A percentile compares a stretch with the other conserved stretches of the same genome.
Evolutionary conservation across 768 basidiomycete species (phyloP).

Genomic region (Mycena filopes): DNA sequence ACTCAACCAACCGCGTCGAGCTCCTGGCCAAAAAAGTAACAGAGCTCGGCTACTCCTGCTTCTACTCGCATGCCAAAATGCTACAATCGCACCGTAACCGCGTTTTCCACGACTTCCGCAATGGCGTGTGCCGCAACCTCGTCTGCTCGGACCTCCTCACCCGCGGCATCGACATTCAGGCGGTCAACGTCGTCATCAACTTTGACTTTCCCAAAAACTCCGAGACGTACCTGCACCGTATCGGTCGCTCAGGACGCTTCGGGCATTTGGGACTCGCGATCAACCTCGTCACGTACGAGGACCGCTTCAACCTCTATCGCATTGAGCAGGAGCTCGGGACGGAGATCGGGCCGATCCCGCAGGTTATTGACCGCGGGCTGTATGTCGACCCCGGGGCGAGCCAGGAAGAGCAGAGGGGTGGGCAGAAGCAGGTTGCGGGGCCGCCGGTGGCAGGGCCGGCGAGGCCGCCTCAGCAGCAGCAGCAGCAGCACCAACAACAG

Average conservation of each 20-base stretch:
- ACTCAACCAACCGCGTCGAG: conserved; percentile 99
- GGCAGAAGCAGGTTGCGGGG: conserved; percentile 38
- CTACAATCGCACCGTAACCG: conserved; percentile 98
- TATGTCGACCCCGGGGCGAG: conserved; percentile 85
- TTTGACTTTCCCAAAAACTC: conserved; percentile 99
- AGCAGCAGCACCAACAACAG: conserved; percentile 45
- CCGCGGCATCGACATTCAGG: conserved; percentile 99
- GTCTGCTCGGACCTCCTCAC: conserved; percentile 98
- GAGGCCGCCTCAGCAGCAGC: conserved; percentile 40
- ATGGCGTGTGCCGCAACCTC: conserved; percentile 97
- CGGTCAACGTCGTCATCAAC: conserved; percentile 99
- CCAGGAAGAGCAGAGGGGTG: conserved; percentile 55
- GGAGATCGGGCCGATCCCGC: conserved; percentile 96
- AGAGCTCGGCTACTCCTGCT: conserved; percentile 99
- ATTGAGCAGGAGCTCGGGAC: conserved; percentile 99
- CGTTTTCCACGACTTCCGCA: conserved; percentile 99
- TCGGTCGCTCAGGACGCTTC: conserved; percentile 97
- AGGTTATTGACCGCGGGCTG: conserved; percentile 87
- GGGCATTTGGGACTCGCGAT: conserved; percentile 98
- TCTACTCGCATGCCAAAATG: conserved; percentile 99
- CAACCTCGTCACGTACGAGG: conserved; percentile 98
- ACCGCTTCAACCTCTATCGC: conserved; percentile 96
- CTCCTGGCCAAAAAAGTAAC: conserved; percentile 99
- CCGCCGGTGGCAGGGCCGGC: conserved; percentile 22
- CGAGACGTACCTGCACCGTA: conserved; percentile 98